These are phyloP conservation scores for Daldinia concentrica DNA, from an alignment of 495 filamentous ascomycete species.

Conservation along the genomic window DNA sequence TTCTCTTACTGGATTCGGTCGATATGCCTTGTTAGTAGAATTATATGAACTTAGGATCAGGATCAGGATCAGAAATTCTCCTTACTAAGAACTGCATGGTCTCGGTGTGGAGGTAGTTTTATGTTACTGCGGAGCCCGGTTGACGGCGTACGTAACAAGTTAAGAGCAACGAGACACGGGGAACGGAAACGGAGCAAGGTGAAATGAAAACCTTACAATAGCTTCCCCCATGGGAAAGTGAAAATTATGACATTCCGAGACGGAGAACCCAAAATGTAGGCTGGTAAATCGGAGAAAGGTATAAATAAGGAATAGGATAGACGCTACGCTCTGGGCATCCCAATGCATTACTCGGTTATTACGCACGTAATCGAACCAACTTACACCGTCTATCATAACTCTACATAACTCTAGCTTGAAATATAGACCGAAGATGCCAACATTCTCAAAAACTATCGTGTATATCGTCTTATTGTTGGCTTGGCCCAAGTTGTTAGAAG, in stretches of 20 bases:
- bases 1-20: not conserved
- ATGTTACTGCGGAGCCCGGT: not conserved
- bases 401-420: not conserved
- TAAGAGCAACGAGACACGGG: not conserved
- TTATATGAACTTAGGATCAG: not conserved
- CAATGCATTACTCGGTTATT: not conserved
- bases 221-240: not conserved
- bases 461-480: not conserved
- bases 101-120: not conserved
- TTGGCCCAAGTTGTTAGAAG: not conserved
- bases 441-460: not conserved
- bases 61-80: not conserved
- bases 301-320: not conserved
- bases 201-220: not conserved
- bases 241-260: not conserved
- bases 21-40: not conserved
- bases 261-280: no score
- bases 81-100: not conserved
- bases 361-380: not conserved
- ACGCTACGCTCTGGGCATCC: not conserved
- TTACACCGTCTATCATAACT: not conserved
- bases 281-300: not conserved
- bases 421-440: no score
- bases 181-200: not conserved
- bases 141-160: not conserved